A percentile compares a stretch with the other conserved stretches of the same genome.
Conservation (phyloP, 768 basidiomycete species). For the Infundibulicybe gibba region DNA sequence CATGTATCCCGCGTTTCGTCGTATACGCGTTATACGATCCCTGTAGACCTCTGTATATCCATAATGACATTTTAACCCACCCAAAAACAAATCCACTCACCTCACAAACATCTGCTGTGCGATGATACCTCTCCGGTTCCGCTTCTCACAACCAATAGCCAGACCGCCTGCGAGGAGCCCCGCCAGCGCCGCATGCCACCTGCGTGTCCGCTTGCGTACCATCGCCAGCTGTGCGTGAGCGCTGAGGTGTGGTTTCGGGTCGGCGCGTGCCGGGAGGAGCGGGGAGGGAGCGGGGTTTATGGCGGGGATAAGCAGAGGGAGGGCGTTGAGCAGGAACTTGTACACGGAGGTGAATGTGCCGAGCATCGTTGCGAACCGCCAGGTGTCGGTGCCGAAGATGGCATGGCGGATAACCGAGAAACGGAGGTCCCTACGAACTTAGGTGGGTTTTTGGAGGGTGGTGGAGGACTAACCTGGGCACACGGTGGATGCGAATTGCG, state of each 20-base stretch:
- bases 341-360: conserved; percentile 80
- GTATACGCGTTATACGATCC: conserved; percentile 84
- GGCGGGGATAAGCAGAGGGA: conserved; percentile 66
- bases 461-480: conserved; percentile 51
- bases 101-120: conserved; percentile 90
- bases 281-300: conserved; percentile 25
- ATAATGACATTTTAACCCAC: not conserved
- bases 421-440: conserved; percentile 49
- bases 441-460: not conserved
- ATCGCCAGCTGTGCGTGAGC: conserved; percentile 61
- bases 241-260: conserved; percentile 30
- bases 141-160: conserved; percentile 77
- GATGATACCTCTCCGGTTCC: conserved; percentile 57
- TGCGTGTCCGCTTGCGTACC: conserved; percentile 60
- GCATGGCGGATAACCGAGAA: conserved; percentile 73
- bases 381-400: conserved; percentile 78
- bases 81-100: conserved; percentile 32
- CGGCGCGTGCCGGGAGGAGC: conserved; percentile 46
- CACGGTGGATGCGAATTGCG: conserved; percentile 64
- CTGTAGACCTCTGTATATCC: conserved; percentile 68
- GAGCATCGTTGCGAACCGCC: conserved; percentile 86
- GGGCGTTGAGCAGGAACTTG: conserved; percentile 73
- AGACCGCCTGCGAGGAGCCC: conserved; percentile 72
- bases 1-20: conserved; percentile 54
- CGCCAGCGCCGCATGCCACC: conserved; percentile 81